Conservation (phyloP, 441 rosid genomes). For the Populus tomentosa region DNA sequence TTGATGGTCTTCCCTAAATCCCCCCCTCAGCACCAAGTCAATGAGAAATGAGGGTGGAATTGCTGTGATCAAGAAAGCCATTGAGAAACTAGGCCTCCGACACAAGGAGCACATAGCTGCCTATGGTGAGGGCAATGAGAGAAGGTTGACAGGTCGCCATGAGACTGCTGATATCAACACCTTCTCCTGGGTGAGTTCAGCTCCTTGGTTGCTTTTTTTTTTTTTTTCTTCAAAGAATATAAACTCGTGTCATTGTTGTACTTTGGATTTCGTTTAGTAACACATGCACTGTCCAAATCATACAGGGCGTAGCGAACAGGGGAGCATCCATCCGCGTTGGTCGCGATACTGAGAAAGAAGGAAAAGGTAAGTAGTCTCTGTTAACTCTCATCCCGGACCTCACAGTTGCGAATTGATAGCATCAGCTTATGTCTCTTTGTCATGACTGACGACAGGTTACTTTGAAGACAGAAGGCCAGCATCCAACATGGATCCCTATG, state of each 20-base stretch:
- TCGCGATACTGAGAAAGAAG: conserved; percentile 65
- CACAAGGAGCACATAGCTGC: conserved; percentile 75
- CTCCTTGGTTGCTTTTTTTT: neutral
- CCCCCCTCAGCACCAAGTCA: conserved; percentile 51
- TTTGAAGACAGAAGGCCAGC: conserved; percentile 80
- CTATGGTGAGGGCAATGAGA: conserved; percentile 74
- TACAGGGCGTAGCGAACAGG: conserved; percentile 74
- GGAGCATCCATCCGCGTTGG: conserved; percentile 84
- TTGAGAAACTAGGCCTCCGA: conserved; percentile 53
- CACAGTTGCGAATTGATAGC: too few species aligned
- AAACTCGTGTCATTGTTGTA: neutral
- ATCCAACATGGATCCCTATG: conserved; percentile 77
- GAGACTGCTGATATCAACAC: conserved; percentile 77
- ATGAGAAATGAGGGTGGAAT: conserved; percentile 67
- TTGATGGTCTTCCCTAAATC: neutral
- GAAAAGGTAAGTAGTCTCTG: conserved; percentile 40
- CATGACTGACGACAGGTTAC: conserved; percentile 37
- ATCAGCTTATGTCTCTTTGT: neutral
- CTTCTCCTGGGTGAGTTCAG: conserved; percentile 54
- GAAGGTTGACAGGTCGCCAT: conserved; percentile 65
- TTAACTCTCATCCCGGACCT: neutral
- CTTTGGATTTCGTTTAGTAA: neutral
- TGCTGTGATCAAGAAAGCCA: conserved; percentile 58
- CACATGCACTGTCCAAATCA: neutral
- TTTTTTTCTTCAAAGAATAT: neutral